These are phyloP conservation scores for Fusarium pseudoanthophilum DNA, from an alignment of 2,329 filamentous ascomycete species.

Conservation along the genomic window DNA sequence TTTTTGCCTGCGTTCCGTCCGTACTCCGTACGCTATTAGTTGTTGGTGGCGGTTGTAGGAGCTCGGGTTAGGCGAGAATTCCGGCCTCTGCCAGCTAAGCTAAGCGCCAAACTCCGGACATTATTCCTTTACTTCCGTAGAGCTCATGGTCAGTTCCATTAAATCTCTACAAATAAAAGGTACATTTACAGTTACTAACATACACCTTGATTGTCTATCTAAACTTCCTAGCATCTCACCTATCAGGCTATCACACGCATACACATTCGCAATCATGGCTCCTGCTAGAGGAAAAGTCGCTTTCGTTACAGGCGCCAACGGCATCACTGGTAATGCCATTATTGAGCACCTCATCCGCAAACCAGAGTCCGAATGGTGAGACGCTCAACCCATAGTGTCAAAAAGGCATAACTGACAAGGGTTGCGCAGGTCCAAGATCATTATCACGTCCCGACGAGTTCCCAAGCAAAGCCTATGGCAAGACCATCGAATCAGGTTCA, in stretches of 20 bases:
- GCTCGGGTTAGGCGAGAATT: not conserved
- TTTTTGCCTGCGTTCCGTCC: not conserved
- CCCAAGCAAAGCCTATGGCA: constrained; percentile 28
- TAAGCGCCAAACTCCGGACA: not conserved
- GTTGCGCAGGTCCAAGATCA: constrained; percentile 30
- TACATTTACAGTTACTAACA: not conserved
- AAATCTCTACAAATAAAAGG: not conserved
- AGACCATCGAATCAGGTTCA: constrained; percentile 26
- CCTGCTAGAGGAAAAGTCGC: constrained; percentile 25
- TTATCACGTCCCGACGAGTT: constrained; percentile 26
- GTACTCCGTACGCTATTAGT: no score
- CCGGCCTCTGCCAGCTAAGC: not conserved
- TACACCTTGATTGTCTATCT: not conserved
- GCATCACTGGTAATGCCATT: constrained; percentile 35
- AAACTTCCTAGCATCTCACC: not conserved
- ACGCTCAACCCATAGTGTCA: no score
- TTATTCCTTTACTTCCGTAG: not conserved
- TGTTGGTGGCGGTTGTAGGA: not conserved
- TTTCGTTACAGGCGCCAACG: constrained; percentile 31
- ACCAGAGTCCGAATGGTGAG: constrained; percentile 27
- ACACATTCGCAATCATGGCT: not conserved
- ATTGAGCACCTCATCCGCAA: constrained; percentile 30
- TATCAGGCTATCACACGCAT: not conserved
- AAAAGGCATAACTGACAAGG: no score
- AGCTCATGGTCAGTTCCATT: not conserved